These are phyloP conservation scores for Malus hybrid DNA, from an alignment of 331 rosid genomes.

Conservation along the genomic window DNA sequence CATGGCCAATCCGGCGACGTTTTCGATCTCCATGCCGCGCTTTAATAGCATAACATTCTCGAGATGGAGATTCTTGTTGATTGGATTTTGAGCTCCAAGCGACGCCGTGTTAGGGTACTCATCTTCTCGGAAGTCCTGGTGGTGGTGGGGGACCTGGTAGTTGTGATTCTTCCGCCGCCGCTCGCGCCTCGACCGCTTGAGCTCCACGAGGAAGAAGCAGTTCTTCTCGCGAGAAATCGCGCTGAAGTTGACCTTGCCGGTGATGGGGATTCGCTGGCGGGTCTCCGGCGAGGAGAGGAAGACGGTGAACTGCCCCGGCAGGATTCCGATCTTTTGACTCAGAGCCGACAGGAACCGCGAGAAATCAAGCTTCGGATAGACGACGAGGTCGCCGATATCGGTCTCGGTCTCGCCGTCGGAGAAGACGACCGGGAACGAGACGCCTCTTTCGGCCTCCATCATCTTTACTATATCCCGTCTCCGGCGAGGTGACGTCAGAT, in stretches of 20 bases:
- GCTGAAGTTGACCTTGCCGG: slow-evolving; percentile 45
- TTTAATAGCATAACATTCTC: slow-evolving; percentile 45
- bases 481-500: slow-evolving; percentile 9
- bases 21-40: slow-evolving; percentile 23
- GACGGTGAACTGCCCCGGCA: slow-evolving; percentile 44
- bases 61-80: slow-evolving; percentile 18
- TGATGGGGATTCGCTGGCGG: slow-evolving; percentile 39
- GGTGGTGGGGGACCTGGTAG: background rate
- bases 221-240: slow-evolving; percentile 27
- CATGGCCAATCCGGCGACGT: slow-evolving; percentile 10
- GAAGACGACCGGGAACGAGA: slow-evolving; percentile 35
- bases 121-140: slow-evolving; percentile 1
- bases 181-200: slow-evolving; percentile 44
- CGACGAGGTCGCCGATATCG: slow-evolving; percentile 33
- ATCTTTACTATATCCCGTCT: background rate
- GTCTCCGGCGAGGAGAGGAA: slow-evolving; percentile 24
- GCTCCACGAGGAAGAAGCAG: slow-evolving; percentile 45
- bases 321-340: slow-evolving; percentile 48
- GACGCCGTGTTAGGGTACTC: background rate
- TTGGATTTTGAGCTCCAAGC: background rate
- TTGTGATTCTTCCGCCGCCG: slow-evolving; percentile 22
- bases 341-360: slow-evolving; percentile 26
- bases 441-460: slow-evolving; percentile 18
- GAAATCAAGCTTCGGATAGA: slow-evolving; percentile 36
- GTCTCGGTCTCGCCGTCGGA: slow-evolving; percentile 45